Evolutionary conservation across 2,329 filamentous ascomycete genomes (phyloP).

Genomic region (Colletotrichum endophyticum): DNA sequence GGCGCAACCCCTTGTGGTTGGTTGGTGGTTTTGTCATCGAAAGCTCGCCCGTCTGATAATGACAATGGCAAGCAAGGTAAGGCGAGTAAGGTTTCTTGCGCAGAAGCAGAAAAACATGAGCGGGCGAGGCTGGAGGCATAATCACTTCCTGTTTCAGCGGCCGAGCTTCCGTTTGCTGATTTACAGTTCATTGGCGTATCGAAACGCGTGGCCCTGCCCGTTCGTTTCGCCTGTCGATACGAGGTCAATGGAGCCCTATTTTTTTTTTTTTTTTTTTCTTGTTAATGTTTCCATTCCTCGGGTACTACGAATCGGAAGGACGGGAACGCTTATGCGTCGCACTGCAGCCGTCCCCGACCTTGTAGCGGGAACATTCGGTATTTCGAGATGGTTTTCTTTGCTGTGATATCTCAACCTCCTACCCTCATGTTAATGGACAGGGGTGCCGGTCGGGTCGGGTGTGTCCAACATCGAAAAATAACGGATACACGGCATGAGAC

Average conservation of each 20-base stretch:
- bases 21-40: neutral
- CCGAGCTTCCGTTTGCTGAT: neutral
- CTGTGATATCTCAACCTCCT: no score
- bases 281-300: neutral
- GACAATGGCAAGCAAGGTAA: neutral
- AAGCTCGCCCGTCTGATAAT: neutral
- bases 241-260: neutral
- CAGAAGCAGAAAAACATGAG: neutral
- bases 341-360: neutral
- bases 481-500: neutral
- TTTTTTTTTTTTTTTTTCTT: no score
- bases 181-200: neutral
- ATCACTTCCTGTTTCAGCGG: neutral
- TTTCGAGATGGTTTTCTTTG: neutral
- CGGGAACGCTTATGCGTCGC: neutral
- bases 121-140: neutral
- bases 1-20: neutral
- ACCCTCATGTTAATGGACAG: neutral
- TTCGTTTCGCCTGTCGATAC: neutral
- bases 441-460: neutral
- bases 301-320: neutral
- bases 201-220: neutral
- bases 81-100: neutral
- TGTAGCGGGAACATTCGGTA: neutral
- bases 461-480: neutral